phyloP scores from a whole-genome alignment of 1,284 basidiomycete species.

The Ceratobasidium sp. region DNA sequence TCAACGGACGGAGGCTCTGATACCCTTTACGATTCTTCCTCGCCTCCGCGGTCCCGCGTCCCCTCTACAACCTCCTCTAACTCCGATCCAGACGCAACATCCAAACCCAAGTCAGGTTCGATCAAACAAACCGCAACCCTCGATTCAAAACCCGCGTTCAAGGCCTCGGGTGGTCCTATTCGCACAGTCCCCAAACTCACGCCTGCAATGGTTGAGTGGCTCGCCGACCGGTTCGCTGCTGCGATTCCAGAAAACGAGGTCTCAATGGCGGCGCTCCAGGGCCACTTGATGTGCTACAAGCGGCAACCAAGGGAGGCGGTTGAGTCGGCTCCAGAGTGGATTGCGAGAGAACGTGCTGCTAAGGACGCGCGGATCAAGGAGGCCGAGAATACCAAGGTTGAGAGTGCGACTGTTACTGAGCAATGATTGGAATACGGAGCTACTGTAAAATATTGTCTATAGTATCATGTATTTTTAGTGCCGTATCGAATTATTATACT shows the following conservation, averaged over 20 bases:
- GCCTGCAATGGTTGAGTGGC: slow-evolving; percentile 56
- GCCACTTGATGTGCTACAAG: slow-evolving; percentile 80
- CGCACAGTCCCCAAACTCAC: slow-evolving; percentile 58
- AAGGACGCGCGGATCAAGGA: slow-evolving; percentile 51
- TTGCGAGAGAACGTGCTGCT: slow-evolving; percentile 58
- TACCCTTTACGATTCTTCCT: background rate
- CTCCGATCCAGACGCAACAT: background rate
- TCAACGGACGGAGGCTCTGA: background rate
- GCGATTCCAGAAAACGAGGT: slow-evolving; percentile 73
- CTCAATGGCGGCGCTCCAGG: slow-evolving; percentile 81
- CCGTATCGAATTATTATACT: background rate
- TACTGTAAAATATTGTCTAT: slow-evolving; percentile 25
- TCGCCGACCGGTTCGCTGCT: slow-evolving; percentile 71
- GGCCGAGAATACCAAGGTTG: slow-evolving; percentile 16
- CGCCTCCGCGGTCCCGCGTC: slow-evolving; percentile 29
- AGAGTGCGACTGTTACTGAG: slow-evolving; percentile 5
- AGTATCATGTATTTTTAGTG: slow-evolving; percentile 20
- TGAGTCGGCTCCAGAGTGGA: slow-evolving; percentile 63
- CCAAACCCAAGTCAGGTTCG: too few relatives aligned
- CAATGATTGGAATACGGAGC: background rate
- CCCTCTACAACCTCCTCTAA: slow-evolving; percentile 12
- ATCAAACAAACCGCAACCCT: too few relatives aligned
- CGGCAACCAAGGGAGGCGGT: slow-evolving; percentile 70
- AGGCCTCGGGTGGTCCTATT: slow-evolving; percentile 12
- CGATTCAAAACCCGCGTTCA: background rate